phyloP scores from a whole-genome alignment of 2,329 filamentous ascomycete genomes.

The Aspergillus caelatus region DNA sequence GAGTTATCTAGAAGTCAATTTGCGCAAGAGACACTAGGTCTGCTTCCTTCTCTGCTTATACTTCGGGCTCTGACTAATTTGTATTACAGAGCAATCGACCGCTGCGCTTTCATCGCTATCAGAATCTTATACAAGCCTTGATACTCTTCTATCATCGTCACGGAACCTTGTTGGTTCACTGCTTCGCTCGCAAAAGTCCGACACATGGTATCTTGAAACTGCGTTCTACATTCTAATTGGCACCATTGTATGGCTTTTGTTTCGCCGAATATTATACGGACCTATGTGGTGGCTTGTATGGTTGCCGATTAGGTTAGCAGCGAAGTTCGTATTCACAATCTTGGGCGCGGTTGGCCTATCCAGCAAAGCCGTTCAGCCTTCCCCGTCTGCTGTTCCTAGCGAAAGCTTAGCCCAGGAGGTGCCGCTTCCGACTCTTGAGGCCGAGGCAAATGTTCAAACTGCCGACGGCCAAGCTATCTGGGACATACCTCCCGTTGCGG shows the following conservation, averaged over 20 bases:
- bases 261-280: conserved; percentile 82
- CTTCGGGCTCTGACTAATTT: conserved; percentile 10
- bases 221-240: conserved; percentile 78
- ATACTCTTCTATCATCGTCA: conserved; percentile 74
- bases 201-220: conserved; percentile 96
- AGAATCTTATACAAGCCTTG: conserved; percentile 78
- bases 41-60: conserved; percentile 14
- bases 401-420: conserved; percentile 22
- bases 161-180: conserved; percentile 76
- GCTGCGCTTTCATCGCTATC: conserved; percentile 78
- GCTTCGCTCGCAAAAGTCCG: conserved; percentile 86
- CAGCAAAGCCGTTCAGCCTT: conserved; percentile 29
- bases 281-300: conserved; percentile 88
- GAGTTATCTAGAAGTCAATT: conserved; percentile 87
- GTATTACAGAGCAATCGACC: conserved; percentile 67
- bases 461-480: conserved; percentile 21
- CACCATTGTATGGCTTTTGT: conserved; percentile 84
- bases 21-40: conserved; percentile 77
- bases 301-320: conserved; percentile 72
- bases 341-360: conserved; percentile 55
- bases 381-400: conserved; percentile 24
- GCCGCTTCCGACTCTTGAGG: conserved; percentile 21
- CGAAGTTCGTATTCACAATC: conserved; percentile 60
- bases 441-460: conserved; percentile 22
- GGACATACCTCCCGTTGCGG: conserved; percentile 23